These are phyloP conservation scores for Fusarium albidum DNA, from an alignment of 2,329 filamentous ascomycete genomes.

Conservation along the genomic window DNA sequence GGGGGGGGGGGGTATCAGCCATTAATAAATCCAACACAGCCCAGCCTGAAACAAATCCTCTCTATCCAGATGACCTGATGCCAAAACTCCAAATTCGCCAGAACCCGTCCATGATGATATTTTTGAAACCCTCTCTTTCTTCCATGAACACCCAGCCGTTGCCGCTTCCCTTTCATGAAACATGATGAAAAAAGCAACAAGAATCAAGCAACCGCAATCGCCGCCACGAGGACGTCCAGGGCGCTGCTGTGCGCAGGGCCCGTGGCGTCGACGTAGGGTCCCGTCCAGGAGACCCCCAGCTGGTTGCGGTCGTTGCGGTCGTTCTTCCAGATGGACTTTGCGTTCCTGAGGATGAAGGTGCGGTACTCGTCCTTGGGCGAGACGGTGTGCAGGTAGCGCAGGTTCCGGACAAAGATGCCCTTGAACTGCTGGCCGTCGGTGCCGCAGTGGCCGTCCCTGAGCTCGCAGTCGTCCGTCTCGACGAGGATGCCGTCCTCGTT, in stretches of 20 bases:
- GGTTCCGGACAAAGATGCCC: slow-evolving; percentile 73
- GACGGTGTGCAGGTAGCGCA: slow-evolving; percentile 63
- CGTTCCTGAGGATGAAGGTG: slow-evolving; percentile 67
- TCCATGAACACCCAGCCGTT: too few species aligned
- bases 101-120: slow-evolving; percentile 15
- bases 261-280: slow-evolving; percentile 60
- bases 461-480: slow-evolving; percentile 48
- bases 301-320: slow-evolving; percentile 59
- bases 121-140: too few species aligned
- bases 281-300: slow-evolving; percentile 72
- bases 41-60: slow-evolving; percentile 16
- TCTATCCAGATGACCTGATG: slow-evolving; percentile 11
- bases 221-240: slow-evolving; percentile 73
- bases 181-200: slow-evolving; percentile 3
- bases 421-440: slow-evolving; percentile 72
- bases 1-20: slow-evolving; percentile 41
- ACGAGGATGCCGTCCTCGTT: slow-evolving; percentile 56
- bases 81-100: slow-evolving; percentile 32
- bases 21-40: slow-evolving; percentile 32
- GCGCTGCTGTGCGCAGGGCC: slow-evolving; percentile 71
- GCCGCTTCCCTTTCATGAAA: slow-evolving; percentile 20
- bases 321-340: slow-evolving; percentile 70
- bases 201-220: slow-evolving; percentile 52
- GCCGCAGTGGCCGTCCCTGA: slow-evolving; percentile 48
- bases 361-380: slow-evolving; percentile 59